Evolutionary conservation across 1,284 basidiomycete species (phyloP), one percentile per base, ranked within the genome.

Genomic region (Leccinum olivaceoglutinosum): DNA sequence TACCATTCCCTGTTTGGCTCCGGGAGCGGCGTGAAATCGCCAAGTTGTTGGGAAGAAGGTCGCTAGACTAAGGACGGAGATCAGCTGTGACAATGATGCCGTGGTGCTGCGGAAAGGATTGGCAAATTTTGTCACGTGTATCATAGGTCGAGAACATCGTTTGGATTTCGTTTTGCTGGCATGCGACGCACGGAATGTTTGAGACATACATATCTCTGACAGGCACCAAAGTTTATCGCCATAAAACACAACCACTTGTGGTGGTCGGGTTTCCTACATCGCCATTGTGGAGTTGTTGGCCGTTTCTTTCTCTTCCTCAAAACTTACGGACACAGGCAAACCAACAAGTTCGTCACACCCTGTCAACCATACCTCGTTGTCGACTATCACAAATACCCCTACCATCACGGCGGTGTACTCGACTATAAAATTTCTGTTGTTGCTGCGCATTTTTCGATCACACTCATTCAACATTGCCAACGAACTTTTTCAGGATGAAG

Each of bases 1-100:
- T 80, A 14, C 83, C 85, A 1, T 97, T 97, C 79, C 87, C 92
- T 4, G 82, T 81, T 53, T 97, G 95, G 94, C 80, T 97, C 65
- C 81, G 80, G 59, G 87, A 92, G 71, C 90, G 87, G 69, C 80
- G 92, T 60, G 94, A 97, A 77, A 95, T 97, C 62, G 85, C 87
- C 6, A 90, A 87, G 67, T 76, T 95, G 61, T 78, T 97, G 9
- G 84, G 83, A 62, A 81, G 91, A 65, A 82, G 85, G 68, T 89
- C 89, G 29, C 76, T 96, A 60, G 93, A 94, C 70, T 92, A 69
- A 71, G 53, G 53, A 49, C 6, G 14, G 34, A 29, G 38, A 54
- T 54, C 36, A 9, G n/a, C 44, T 38, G 29, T 18, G 44, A 29
- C 55, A 25, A 25, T n/a, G 41, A 44, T 44, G n/a, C 44, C 44